Percentiles rank a stretch among this genome's conserved stretches.
Conservation (phyloP, 345 rosid genomes). For the Jatropha curcas region DNA sequence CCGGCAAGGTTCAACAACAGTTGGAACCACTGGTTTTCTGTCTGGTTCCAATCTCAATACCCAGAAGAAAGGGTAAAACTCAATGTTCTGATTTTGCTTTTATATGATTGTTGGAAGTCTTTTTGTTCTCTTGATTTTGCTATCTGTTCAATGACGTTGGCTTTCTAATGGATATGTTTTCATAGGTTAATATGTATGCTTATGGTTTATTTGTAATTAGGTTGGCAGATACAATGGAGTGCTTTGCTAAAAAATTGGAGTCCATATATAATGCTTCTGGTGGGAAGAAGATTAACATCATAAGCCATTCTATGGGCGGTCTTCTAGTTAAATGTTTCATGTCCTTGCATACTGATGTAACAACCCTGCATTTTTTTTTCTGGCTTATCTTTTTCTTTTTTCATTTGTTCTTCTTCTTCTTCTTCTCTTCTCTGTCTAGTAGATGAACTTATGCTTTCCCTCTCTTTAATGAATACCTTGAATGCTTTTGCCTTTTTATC, state of each 20-base stretch:
- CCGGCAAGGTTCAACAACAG: too few relatives aligned
- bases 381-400: background rate
- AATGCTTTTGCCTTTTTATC: constrained; percentile 2
- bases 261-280: constrained; percentile 73
- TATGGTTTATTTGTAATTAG: constrained; percentile 39
- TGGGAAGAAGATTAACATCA: constrained; percentile 80
- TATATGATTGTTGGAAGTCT: background rate
- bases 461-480: background rate
- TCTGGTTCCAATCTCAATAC: too few relatives aligned
- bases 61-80: background rate
- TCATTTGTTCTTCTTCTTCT: constrained; percentile 9
- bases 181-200: background rate
- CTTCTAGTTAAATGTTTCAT: constrained; percentile 91
- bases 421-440: background rate
- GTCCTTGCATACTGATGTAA: constrained; percentile 78
- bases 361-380: background rate
- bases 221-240: constrained; percentile 68
- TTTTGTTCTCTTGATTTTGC: background rate
- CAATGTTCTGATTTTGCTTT: background rate
- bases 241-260: constrained; percentile 67
- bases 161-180: background rate
- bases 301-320: constrained; percentile 98
- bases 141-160: background rate
- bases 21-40: too few relatives aligned
- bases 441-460: constrained; percentile 14